phyloP scores from a whole-genome alignment of 2,329 filamentous ascomycete genomes.

The Plenodomus tracheiphilus region DNA sequence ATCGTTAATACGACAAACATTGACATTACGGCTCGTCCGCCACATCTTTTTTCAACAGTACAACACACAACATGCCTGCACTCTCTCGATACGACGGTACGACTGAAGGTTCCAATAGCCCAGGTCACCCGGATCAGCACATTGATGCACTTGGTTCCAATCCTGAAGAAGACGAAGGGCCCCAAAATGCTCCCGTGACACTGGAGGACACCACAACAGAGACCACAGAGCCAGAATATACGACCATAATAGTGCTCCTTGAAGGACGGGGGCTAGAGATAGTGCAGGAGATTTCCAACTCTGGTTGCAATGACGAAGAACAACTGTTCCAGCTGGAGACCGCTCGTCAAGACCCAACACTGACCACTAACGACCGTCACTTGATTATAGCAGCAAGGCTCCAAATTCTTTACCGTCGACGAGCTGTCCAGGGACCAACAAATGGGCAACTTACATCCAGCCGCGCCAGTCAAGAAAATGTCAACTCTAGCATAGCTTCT shows the following conservation, averaged over 20 bases:
- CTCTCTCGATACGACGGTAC: not conserved
- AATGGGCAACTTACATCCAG: not conserved
- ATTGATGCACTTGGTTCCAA: not conserved
- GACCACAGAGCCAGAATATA: not conserved
- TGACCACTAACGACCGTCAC: not conserved
- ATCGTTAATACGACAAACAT: not conserved
- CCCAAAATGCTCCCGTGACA: not conserved
- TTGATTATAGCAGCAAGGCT: not conserved
- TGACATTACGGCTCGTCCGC: not conserved
- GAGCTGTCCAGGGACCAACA: not conserved
- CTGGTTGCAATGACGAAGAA: not conserved
- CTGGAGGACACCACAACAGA: too few relatives aligned
- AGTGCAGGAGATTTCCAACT: not conserved
- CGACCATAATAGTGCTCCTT: not conserved
- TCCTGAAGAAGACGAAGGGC: not conserved
- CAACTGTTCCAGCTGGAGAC: not conserved
- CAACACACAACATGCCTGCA: not conserved
- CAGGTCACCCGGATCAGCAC: not conserved
- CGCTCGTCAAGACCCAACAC: not conserved
- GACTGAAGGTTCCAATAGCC: not conserved
- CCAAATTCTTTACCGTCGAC: not conserved
- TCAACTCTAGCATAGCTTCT: too few relatives aligned
- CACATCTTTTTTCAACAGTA: not conserved
- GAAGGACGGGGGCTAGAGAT: not conserved
- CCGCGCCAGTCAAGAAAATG: not conserved